Base-by-base conservation (phyloP, 441 rosid species). In the Populus hybrid region DNA sequence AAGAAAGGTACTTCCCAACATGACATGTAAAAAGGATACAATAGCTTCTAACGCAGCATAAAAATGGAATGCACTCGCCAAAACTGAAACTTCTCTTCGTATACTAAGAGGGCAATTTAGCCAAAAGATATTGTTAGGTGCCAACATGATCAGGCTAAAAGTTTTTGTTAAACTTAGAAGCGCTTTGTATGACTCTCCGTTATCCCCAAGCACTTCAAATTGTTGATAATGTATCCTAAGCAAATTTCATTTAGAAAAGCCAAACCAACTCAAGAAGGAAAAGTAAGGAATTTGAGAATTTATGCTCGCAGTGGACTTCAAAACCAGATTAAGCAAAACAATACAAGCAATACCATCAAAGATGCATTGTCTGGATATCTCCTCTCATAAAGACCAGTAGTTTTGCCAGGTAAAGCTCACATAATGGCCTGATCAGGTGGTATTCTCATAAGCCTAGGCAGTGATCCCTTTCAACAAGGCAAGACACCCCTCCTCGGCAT, bases 391-490 rank as follows among this genome's bases (percentile, higher is more conserved):
- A 90, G 75, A 73, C 96, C 95, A 16, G 74, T 89, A 69, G 90
- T 87, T 79, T 91, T 93, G 85, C 89, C 97, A 69, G 93, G 92
- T 73, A 90, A 93, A 50, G 90, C 92, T 94, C 94, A 90, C 95
- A 94, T 88, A 7, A 94, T 91, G 35, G 96, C 96, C 83, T 92
- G 91, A 76, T 93, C 93, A 1, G 95, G 97, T 0, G 92, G 92
- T 65, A 95, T 94, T 86, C 98, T 88, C 98, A 94, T 92, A 64
- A 95, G 90, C 72, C 99, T 88, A n/a, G 99, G 99, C 76, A 92
- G 82, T 38, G 91, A 83, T 71, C 99, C 61, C 98, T 79, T 90
- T 93, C 97, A 98, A 94, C 85, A 95, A 82, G 28, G 97, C 93
- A 10, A 45, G 81, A 69, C 90, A 61, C 66, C 99, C 98, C 86